Evolutionary conservation across 805 yeast genomes (phyloP), one percentile per base, ranked within the genome.

Genomic region (Kodamaea jinghongensis): DNA sequence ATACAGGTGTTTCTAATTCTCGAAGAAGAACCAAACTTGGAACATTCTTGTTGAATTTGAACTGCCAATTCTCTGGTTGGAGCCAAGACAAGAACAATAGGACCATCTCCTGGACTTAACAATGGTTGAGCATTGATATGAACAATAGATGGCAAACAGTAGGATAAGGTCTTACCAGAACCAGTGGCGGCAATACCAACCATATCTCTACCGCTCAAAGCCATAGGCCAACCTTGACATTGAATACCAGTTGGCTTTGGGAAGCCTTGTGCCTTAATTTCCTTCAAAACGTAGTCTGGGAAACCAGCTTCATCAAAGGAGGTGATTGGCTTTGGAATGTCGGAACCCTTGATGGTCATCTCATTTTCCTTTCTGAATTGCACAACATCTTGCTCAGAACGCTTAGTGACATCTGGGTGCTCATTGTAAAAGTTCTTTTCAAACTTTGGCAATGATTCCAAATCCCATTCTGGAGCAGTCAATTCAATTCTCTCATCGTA

Each of bases 171-270:
- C 76, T 93, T 93, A 77, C 99, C 99, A 41, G 97, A 90, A 71
- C 99, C 99, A 52, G 99, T 93, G 53, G 96, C 85, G 42, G 99
- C 98, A 65, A 93, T 84, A 77, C 99, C 99, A 68, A 93, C 86
- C 91, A 93, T 85, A 65, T 93, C 98, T 73, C 98, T 87, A 75
- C 99, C 99, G 55, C 91, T 81, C 44, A 90, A 75, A 59, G 99
- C 99, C 99, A 93, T 93, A 49, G 99, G 99, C 99, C 99, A 93
- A 74, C 99, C 99, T 75, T 93, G 99, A 69, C 96, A 88, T 74
- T 93, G 99, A 60, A 93, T 93, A 51, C 88, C 89, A 42, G 99
- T 93, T 56, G 99, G 99, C 50, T 73, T 78, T 41, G 83, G 93
- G 73, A 93, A 93, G 46, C 98, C 98, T 69, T 86, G 89, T 44